These are phyloP conservation scores for Phaffia tasmanica DNA, from an alignment of 768 basidiomycete species.

Conservation along the genomic window DNA sequence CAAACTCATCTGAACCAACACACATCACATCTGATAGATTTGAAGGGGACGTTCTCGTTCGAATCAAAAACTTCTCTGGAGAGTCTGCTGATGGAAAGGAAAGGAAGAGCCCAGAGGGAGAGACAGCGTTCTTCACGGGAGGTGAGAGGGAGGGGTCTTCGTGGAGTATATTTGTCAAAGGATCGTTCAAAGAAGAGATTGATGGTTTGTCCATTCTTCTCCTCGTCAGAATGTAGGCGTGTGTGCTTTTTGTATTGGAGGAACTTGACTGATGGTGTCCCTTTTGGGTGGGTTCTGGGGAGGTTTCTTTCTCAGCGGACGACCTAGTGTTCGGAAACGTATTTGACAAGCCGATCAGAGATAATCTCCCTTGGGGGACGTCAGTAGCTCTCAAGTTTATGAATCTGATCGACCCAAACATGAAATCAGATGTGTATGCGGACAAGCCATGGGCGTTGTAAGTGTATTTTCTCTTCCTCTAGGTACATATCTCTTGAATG, in stretches of 20 bases:
- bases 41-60: conserved; percentile 20
- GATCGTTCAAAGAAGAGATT: conserved; percentile 17
- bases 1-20: conserved; percentile 15
- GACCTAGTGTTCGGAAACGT: conserved; percentile 25
- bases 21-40: conserved; percentile 14
- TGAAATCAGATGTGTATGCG: conserved; percentile 21
- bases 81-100: conserved; percentile 10
- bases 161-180: conserved; percentile 21
- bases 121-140: conserved; percentile 11
- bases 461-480: background rate
- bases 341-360: conserved; percentile 23
- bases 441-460: conserved; percentile 26
- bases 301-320: conserved; percentile 5
- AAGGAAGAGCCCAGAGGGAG: background rate
- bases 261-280: background rate
- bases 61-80: conserved; percentile 23
- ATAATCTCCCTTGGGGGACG: conserved; percentile 24
- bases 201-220: conserved; percentile 8
- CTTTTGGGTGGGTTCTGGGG: background rate
- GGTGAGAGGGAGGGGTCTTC: conserved; percentile 13
- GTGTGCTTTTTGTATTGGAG: background rate
- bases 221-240: background rate
- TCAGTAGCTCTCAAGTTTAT: conserved; percentile 24
- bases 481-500: background rate
- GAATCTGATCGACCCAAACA: conserved; percentile 13